These are phyloP conservation scores for Leishmania martiniquensis DNA, from an alignment of 208 protist genomes.

Conservation along the genomic window DNA sequence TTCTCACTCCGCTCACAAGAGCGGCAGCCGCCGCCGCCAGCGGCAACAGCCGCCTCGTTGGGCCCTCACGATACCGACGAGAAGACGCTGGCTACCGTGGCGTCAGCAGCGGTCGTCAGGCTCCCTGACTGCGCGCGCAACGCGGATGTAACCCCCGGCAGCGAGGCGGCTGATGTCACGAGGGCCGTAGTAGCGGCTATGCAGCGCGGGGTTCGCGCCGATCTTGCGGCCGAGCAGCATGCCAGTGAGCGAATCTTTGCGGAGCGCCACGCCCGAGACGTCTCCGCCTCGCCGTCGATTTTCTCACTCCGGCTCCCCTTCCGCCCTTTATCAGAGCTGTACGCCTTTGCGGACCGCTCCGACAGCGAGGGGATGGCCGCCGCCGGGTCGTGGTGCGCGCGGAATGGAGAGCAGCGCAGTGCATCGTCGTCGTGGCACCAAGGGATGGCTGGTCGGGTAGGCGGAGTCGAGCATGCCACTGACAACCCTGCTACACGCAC, in stretches of 20 bases:
- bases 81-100: not conserved
- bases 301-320: conserved; percentile 29
- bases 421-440: not conserved
- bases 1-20: not conserved
- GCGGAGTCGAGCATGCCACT: not conserved
- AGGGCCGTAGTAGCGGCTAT: not conserved
- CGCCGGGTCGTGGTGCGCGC: not conserved
- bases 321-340: conserved; percentile 12
- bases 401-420: not conserved
- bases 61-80: not conserved
- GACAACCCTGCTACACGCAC: not conserved
- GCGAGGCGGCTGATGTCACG: not conserved
- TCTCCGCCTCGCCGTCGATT: conserved; percentile 25
- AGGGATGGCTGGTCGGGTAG: not conserved
- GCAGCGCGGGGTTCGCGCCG: conserved; percentile 10
- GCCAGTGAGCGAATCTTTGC: conserved; percentile 1
- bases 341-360: conserved; percentile 5
- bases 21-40: not conserved
- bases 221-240: conserved; percentile 15
- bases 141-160: not conserved
- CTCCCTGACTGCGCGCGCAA: not conserved
- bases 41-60: not conserved
- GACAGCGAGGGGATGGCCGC: not conserved
- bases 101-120: not conserved
- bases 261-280: conserved; percentile 15